Evolutionary conservation across 2,329 filamentous ascomycete genomes (phyloP).

Genomic region (Myriosclerotinia curreyana): DNA sequence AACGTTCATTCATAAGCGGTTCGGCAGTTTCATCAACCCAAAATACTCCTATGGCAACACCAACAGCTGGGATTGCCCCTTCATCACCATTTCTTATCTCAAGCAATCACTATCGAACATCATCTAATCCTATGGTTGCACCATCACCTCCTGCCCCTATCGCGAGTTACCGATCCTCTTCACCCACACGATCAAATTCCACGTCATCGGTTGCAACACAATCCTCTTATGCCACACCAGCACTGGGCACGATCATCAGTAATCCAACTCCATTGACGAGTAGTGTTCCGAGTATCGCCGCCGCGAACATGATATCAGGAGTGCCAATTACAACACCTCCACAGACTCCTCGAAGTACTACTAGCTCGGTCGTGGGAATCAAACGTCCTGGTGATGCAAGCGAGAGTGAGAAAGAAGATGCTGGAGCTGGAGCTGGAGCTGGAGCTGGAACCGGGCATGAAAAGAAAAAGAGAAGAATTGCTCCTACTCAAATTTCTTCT

Average conservation of each 20-base stretch:
- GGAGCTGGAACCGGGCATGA: conserved; percentile 32
- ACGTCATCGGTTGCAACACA: conserved; percentile 75
- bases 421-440: conserved; percentile 43
- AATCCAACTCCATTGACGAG: conserved; percentile 78
- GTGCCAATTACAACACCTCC: conserved; percentile 82
- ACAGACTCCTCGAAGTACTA: conserved; percentile 71
- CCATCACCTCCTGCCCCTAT: conserved; percentile 57
- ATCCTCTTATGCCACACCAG: conserved; percentile 45
- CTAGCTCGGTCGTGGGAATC: conserved; percentile 51
- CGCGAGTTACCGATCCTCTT: conserved; percentile 58
- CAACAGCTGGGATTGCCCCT: conserved; percentile 59
- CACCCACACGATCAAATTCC: conserved; percentile 82
- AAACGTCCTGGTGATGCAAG: conserved; percentile 55
- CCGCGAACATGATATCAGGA: conserved; percentile 52
- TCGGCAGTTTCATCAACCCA: conserved; percentile 53
- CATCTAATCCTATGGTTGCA: conserved; percentile 57
- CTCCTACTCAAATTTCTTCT: conserved; percentile 51
- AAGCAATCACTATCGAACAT: conserved; percentile 53
- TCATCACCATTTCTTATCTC: conserved; percentile 52
- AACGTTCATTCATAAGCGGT: conserved; percentile 42
- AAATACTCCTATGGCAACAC: conserved; percentile 68
- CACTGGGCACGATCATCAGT: conserved; percentile 54
- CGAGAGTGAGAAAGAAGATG: conserved; percentile 51
- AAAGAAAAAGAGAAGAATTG: conserved; percentile 66
- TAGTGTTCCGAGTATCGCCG: conserved; percentile 72